These are phyloP conservation scores for Pestalotiopsis sp. DNA, from an alignment of 2,329 filamentous ascomycete genomes.

Conservation along the genomic window DNA sequence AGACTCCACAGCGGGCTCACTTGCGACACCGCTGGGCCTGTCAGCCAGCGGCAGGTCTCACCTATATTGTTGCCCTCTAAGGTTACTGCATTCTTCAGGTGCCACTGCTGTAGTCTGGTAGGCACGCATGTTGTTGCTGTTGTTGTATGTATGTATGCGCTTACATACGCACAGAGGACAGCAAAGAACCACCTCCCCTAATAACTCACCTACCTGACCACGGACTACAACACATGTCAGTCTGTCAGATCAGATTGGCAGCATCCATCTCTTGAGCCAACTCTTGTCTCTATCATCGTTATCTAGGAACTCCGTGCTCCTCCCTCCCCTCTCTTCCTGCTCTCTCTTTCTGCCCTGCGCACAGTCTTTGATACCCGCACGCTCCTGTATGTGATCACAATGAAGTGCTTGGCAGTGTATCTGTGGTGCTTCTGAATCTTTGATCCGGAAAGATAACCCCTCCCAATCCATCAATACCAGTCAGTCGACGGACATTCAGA, in stretches of 20 bases:
- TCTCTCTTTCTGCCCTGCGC: not conserved
- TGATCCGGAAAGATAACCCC: not conserved
- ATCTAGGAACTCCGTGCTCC: not conserved
- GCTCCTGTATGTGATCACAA: slow-evolving; percentile 1
- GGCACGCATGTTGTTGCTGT: too few relatives aligned
- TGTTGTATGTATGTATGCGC: not conserved
- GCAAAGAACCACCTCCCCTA: not conserved
- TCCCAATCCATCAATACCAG: not conserved
- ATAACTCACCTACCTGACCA: too few relatives aligned
- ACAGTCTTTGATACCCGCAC: not conserved
- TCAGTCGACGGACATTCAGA: not conserved
- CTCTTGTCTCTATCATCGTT: not conserved
- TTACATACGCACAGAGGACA: not conserved
- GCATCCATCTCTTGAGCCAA: not conserved
- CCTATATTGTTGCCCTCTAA: not conserved
- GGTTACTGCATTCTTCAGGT: not conserved
- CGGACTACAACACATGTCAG: slow-evolving; percentile 3
- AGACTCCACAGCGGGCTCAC: slow-evolving; percentile 2
- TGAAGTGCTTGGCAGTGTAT: not conserved
- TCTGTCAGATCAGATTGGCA: not conserved
- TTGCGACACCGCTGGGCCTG: slow-evolving; percentile 4
- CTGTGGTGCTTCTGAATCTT: not conserved
- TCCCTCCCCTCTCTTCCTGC: not conserved
- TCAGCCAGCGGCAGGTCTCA: not conserved
- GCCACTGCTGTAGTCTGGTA: too few relatives aligned